A percentile compares a stretch with the other conserved stretches of the same genome.
These are phyloP conservation scores for Torulaspora gathmanii DNA, from an alignment of 805 yeast species.

Conservation along the genomic window DNA sequence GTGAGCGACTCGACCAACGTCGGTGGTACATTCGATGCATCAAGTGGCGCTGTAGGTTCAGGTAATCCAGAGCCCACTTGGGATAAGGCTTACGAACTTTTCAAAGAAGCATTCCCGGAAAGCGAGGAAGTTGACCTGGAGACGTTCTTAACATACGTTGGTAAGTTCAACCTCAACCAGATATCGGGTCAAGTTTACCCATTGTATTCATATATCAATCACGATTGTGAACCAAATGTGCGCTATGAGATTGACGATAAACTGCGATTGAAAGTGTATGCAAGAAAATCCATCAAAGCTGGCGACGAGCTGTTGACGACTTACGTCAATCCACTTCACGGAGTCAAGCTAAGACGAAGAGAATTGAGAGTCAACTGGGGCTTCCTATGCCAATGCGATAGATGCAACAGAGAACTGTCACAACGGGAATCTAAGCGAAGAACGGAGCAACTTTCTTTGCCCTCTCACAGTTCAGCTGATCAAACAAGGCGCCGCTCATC, in stretches of 20 bases:
- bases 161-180: slow-evolving; percentile 71
- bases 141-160: slow-evolving; percentile 57
- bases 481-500: slow-evolving; percentile 31
- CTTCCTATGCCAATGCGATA: slow-evolving; percentile 60
- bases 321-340: slow-evolving; percentile 64
- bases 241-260: slow-evolving; percentile 44
- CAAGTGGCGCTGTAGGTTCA: slow-evolving; percentile 43
- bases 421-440: slow-evolving; percentile 3
- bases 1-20: slow-evolving; percentile 50
- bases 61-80: slow-evolving; percentile 40
- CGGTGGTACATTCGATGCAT: slow-evolving; percentile 40
- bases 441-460: background rate
- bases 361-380: slow-evolving; percentile 75
- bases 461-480: background rate
- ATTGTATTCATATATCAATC: slow-evolving; percentile 68
- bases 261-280: slow-evolving; percentile 53
- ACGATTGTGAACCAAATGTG: slow-evolving; percentile 69
- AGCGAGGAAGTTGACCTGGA: slow-evolving; percentile 41
- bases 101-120: slow-evolving; percentile 46
- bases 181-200: slow-evolving; percentile 58
- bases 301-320: slow-evolving; percentile 68
- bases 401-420: slow-evolving; percentile 54
- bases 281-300: slow-evolving; percentile 50
- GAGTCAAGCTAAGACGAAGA: slow-evolving; percentile 57
- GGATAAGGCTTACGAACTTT: slow-evolving; percentile 51